Percentiles rank a stretch among this genome's conserved stretches.
These are phyloP conservation scores for Noccaea caerulescens DNA, from an alignment of 345 rosid genomes.

Conservation along the genomic window DNA sequence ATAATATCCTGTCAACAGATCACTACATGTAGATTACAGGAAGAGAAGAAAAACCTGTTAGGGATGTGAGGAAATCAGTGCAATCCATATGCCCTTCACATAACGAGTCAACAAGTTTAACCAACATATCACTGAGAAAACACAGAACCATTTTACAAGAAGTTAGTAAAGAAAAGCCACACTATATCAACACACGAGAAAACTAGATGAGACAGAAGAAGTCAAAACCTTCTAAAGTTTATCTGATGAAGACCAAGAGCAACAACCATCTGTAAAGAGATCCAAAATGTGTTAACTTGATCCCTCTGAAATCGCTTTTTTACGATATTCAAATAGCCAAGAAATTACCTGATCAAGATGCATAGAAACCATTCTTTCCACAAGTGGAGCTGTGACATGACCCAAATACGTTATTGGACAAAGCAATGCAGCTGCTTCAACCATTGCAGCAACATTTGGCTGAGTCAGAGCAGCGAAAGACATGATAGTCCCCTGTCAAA, in stretches of 20 bases:
- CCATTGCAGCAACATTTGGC: slow-evolving; percentile 68
- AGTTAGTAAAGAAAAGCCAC: slow-evolving; percentile 11
- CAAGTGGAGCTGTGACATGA: slow-evolving; percentile 82
- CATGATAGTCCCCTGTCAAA: slow-evolving; percentile 82
- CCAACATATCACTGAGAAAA: slow-evolving; percentile 57
- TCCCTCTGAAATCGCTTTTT: slow-evolving; percentile 25
- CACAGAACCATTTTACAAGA: slow-evolving; percentile 10
- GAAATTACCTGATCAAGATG: slow-evolving; percentile 97
- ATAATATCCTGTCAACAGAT: not conserved
- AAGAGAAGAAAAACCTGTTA: slow-evolving; percentile 62
- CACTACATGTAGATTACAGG: not conserved
- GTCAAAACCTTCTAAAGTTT: slow-evolving; percentile 79
- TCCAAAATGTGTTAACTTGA: slow-evolving; percentile 31
- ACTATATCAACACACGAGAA: not conserved
- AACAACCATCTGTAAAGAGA: slow-evolving; percentile 59
- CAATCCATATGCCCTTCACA: slow-evolving; percentile 73
- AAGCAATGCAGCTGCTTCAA: slow-evolving; percentile 92
- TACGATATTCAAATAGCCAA: slow-evolving; percentile 26
- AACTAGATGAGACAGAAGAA: slow-evolving; percentile 3
- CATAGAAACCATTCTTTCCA: slow-evolving; percentile 74
- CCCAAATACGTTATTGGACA: slow-evolving; percentile 89
- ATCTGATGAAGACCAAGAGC: slow-evolving; percentile 86
- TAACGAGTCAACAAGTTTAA: slow-evolving; percentile 72
- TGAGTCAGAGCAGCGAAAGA: slow-evolving; percentile 87
- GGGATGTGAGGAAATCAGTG: slow-evolving; percentile 69